A percentile compares a stretch with the other conserved stretches of the same genome.
Evolutionary conservation across 2,329 filamentous ascomycete species (phyloP).

Genomic region (Venturia asperata): DNA sequence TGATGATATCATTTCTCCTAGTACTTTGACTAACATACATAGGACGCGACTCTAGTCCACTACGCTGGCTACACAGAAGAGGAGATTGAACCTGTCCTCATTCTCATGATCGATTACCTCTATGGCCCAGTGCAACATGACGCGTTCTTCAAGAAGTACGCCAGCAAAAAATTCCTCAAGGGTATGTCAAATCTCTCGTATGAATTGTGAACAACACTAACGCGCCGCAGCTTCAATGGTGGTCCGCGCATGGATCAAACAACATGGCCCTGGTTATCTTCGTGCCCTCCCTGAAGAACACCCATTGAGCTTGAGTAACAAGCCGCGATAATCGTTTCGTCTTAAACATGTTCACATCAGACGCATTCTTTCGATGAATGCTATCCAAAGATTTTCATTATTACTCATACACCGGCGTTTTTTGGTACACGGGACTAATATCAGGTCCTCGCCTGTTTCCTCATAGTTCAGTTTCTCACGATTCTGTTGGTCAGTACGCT

Average conservation of each 20-base stretch:
- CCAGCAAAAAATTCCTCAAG: constrained; percentile 98
- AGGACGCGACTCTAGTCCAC: constrained; percentile 72
- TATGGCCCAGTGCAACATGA: constrained; percentile 85
- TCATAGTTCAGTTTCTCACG: constrained; percentile 11
- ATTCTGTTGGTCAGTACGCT: constrained; percentile 13
- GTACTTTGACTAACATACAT: constrained; percentile 22
- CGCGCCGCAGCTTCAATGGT: constrained; percentile 68
- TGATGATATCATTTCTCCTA: constrained; percentile 18
- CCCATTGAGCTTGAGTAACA: constrained; percentile 18
- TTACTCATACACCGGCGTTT: constrained; percentile 13
- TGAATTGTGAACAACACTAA: constrained; percentile 25
- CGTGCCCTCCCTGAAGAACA: constrained; percentile 14
- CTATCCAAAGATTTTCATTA: background rate
- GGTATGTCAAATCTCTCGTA: constrained; percentile 51
- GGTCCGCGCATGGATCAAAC: constrained; percentile 89
- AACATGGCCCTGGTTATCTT: constrained; percentile 41
- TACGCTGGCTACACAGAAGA: constrained; percentile 92
- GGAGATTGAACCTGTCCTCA: constrained; percentile 85
- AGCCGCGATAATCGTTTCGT: constrained; percentile 9
- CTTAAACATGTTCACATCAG: background rate
- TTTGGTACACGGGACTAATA: background rate
- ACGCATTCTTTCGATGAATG: constrained; percentile 7
- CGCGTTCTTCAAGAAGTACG: constrained; percentile 99
- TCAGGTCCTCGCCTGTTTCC: background rate
- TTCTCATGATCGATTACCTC: constrained; percentile 95